These are phyloP conservation scores for Pseudogymnoascus sp. DNA, from an alignment of 2,329 filamentous ascomycete genomes.

Conservation along the genomic window DNA sequence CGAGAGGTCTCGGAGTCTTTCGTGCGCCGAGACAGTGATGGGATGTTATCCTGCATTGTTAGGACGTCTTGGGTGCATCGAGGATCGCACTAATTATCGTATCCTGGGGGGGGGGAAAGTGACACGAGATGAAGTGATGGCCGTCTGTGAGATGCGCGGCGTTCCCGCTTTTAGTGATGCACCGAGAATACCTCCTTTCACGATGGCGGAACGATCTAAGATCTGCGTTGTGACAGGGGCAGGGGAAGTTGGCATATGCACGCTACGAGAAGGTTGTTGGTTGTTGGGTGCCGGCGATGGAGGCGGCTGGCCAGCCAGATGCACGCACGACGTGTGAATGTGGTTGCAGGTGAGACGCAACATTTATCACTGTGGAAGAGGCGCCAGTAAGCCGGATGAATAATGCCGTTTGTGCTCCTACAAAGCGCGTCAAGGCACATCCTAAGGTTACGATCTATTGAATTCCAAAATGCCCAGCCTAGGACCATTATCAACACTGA, in stretches of 20 bases:
- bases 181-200: not conserved
- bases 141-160: not conserved
- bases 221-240: not conserved
- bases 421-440: not conserved
- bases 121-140: not conserved
- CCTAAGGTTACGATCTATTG: conserved; percentile 2
- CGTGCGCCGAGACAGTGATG: not conserved
- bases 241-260: not conserved
- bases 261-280: not conserved
- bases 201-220: not conserved
- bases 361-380: not conserved
- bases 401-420: not conserved
- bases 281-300: not conserved
- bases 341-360: not conserved
- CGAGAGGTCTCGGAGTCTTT: not conserved
- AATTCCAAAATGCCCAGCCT: not conserved
- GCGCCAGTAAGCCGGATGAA: not conserved
- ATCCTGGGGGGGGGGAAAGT: not conserved
- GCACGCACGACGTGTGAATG: not conserved
- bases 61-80: not conserved
- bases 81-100: not conserved
- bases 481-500: conserved; percentile 5
- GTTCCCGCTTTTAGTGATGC: not conserved
- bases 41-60: not conserved
- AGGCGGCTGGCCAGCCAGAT: not conserved